phyloP scores from a whole-genome alignment of 2,329 filamentous ascomycete genomes.

The Colletotrichum cuscutae region DNA sequence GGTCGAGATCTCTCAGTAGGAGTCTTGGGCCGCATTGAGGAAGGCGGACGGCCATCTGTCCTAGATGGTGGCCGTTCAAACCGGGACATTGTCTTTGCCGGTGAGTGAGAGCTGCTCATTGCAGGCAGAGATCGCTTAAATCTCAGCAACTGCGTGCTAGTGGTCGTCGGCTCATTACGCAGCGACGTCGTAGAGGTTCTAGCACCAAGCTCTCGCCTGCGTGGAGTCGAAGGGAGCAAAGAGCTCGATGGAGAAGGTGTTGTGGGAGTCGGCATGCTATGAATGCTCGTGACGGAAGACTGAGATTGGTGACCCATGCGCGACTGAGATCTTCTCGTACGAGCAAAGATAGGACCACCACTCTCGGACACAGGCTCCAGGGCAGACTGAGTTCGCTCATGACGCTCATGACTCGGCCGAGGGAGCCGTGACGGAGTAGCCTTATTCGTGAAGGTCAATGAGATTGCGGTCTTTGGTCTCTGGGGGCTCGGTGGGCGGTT shows the following conservation, averaged over 20 bases:
- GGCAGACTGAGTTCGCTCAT: slow-evolving; percentile 72
- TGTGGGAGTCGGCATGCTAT: slow-evolving; percentile 70
- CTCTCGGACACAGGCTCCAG: slow-evolving; percentile 95
- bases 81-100: slow-evolving; percentile 60
- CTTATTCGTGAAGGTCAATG: slow-evolving; percentile 91
- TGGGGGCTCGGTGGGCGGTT: slow-evolving; percentile 75
- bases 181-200: slow-evolving; percentile 65
- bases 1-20: slow-evolving; percentile 72
- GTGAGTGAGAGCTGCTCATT: slow-evolving; percentile 63
- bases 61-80: slow-evolving; percentile 70
- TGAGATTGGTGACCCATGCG: slow-evolving; percentile 76
- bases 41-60: slow-evolving; percentile 63
- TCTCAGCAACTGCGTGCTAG: slow-evolving; percentile 71
- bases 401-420: slow-evolving; percentile 73
- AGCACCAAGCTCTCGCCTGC: slow-evolving; percentile 67
- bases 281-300: slow-evolving; percentile 73
- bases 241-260: slow-evolving; percentile 65
- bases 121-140: slow-evolving; percentile 73
- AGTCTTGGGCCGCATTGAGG: slow-evolving; percentile 73
- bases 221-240: slow-evolving; percentile 67
- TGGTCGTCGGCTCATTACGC: slow-evolving; percentile 71
- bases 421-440: slow-evolving; percentile 79
- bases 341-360: slow-evolving; percentile 73
- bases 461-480: slow-evolving; percentile 79
- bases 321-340: slow-evolving; percentile 71